Conservation (phyloP, 192 early-diverging fungal species). For the Piromyces finnis region DNA sequence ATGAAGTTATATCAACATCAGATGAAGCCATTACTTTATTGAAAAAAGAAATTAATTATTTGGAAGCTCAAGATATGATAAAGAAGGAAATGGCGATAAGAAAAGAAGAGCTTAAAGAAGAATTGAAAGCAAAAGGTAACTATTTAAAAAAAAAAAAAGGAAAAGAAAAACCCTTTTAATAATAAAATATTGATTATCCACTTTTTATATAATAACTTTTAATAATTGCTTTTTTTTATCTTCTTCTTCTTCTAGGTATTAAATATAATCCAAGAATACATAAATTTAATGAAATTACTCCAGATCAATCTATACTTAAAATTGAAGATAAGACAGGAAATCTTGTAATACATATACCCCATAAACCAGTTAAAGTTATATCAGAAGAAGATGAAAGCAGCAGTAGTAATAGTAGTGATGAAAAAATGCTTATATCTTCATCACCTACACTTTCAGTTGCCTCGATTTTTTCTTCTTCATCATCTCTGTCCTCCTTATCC, state of each 20-base stretch:
- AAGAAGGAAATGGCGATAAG: not conserved
- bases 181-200: no score
- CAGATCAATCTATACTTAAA: not conserved
- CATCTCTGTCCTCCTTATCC: not conserved
- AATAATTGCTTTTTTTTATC: no score
- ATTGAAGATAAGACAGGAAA: not conserved
- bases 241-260: no score
- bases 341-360: not conserved
- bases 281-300: not conserved
- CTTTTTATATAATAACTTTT: no score
- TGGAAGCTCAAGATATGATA: not conserved
- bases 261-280: not conserved
- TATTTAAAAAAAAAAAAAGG: not conserved
- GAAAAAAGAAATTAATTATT: not conserved
- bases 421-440: not conserved
- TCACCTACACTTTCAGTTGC: not conserved
- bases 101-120: not conserved
- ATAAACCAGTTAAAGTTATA: not conserved
- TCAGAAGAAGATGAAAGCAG: no score
- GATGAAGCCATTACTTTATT: constrained; percentile 24
- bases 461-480: not conserved
- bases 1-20: constrained; percentile 43
- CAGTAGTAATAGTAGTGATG: not conserved
- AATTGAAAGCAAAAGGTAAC: not conserved
- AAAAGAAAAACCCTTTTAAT: no score